Evolutionary conservation across 176 grass and related monocot species (phyloP).

Genomic region (Eleusine coracana): DNA sequence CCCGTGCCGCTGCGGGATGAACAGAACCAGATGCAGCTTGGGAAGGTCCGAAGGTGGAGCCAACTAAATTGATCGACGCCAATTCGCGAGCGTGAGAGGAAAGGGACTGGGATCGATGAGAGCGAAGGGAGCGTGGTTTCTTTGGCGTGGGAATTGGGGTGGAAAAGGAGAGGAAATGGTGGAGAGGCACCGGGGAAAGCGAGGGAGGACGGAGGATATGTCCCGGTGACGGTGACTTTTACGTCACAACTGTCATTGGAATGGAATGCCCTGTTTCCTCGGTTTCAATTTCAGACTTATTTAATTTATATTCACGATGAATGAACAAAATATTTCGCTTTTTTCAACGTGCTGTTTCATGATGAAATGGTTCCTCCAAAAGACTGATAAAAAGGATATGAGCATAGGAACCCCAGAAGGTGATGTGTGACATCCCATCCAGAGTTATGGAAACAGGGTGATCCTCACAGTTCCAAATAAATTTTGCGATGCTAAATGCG

Average conservation of each 20-base stretch:
- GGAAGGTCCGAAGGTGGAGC: background rate
- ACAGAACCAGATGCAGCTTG: background rate
- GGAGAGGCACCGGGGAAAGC: conserved; percentile 24
- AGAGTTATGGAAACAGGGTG: no score
- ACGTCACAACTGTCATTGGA: background rate
- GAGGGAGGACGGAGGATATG: background rate
- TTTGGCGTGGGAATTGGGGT: conserved; percentile 15
- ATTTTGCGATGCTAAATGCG: no score
- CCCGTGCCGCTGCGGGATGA: background rate
- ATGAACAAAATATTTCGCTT: background rate
- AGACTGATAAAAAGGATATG: background rate
- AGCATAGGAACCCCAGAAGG: background rate
- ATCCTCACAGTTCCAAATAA: no score
- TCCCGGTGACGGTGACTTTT: background rate
- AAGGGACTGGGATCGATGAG: conserved; percentile 18
- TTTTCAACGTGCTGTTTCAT: background rate
- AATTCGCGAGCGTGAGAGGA: background rate
- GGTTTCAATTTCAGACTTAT: background rate
- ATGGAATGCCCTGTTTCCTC: background rate
- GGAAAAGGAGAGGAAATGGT: background rate
- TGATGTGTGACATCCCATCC: background rate
- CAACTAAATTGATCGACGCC: background rate
- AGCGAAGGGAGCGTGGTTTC: conserved; percentile 7
- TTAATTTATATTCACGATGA: background rate
- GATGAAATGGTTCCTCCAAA: background rate